Percentiles rank a stretch among this genome's conserved stretches.
phyloP scores from a whole-genome alignment of 192 early-diverging fungal species.

The Rhizophlyctis rosea region DNA sequence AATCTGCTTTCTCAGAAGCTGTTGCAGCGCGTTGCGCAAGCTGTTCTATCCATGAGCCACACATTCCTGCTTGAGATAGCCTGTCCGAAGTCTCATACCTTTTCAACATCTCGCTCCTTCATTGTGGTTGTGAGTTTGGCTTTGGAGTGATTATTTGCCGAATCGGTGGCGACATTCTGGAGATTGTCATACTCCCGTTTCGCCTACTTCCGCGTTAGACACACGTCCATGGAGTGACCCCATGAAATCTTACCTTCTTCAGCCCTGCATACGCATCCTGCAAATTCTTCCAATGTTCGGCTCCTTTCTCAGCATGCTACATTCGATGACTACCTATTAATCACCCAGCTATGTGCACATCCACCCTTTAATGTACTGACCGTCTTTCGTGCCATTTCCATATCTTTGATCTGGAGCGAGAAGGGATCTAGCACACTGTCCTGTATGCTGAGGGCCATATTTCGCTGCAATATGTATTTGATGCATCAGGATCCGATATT shows the following conservation, averaged over 20 bases:
- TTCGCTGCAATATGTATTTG: slow-evolving; percentile 16
- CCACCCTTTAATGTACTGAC: not conserved
- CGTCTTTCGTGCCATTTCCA: slow-evolving; percentile 35
- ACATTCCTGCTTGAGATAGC: not conserved
- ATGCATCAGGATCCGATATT: not conserved
- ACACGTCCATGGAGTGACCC: too few relatives aligned
- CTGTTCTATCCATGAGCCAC: slow-evolving; percentile 3
- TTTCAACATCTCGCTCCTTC: slow-evolving; percentile 39
- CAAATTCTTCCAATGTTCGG: slow-evolving; percentile 26
- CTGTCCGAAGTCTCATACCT: slow-evolving; percentile 14
- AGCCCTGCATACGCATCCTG: slow-evolving; percentile 35
- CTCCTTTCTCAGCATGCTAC: slow-evolving; percentile 37
- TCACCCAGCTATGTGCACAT: not conserved
- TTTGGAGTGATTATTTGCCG: slow-evolving; percentile 20
- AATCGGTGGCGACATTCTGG: slow-evolving; percentile 21
- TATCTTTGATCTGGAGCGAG: slow-evolving; percentile 32
- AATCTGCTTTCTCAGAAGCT: slow-evolving; percentile 35
- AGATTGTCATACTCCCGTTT: slow-evolving; percentile 32
- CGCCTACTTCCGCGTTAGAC: too few relatives aligned
- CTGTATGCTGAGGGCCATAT: slow-evolving; percentile 33
- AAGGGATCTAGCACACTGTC: slow-evolving; percentile 38
- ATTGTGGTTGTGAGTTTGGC: slow-evolving; percentile 18
- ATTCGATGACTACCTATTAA: not conserved
- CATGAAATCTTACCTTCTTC: slow-evolving; percentile 23
- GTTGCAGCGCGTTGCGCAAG: slow-evolving; percentile 25